phyloP scores from a whole-genome alignment of 352 stramenopile genomes.

The Chrysophaeum taylorii region DNA sequence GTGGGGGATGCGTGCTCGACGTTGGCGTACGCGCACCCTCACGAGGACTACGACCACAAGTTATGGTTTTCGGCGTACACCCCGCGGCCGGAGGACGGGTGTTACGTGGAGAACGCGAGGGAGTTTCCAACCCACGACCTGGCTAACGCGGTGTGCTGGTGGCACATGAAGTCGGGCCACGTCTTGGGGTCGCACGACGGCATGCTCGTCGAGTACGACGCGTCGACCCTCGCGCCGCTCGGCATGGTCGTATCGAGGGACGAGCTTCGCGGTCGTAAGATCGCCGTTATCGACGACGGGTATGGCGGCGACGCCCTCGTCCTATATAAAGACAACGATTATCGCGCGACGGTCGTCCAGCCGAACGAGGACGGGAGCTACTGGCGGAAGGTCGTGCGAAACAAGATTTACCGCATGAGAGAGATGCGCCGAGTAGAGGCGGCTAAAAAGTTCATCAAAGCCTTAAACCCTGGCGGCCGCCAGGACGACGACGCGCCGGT shows the following conservation, averaged over 20 bases:
- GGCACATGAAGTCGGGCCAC: slow-evolving; percentile 37
- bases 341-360: slow-evolving; percentile 24
- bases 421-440: slow-evolving; percentile 32
- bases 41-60: slow-evolving; percentile 39
- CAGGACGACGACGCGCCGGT: background rate
- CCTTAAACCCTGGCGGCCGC: slow-evolving; percentile 4
- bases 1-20: background rate
- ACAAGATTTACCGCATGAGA: slow-evolving; percentile 32
- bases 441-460: slow-evolving; percentile 22
- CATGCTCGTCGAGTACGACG: slow-evolving; percentile 38
- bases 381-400: slow-evolving; percentile 33
- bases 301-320: slow-evolving; percentile 31
- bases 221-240: slow-evolving; percentile 30
- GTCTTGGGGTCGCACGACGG: slow-evolving; percentile 42
- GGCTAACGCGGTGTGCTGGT: slow-evolving; percentile 33
- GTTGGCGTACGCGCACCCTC: slow-evolving; percentile 30
- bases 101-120: slow-evolving; percentile 33
- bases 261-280: slow-evolving; percentile 28
- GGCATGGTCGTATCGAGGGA: slow-evolving; percentile 35
- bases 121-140: background rate
- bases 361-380: slow-evolving; percentile 39
- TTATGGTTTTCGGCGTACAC: slow-evolving; percentile 38
- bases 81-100: slow-evolving; percentile 39
- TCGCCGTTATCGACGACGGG: slow-evolving; percentile 17
- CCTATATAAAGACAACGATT: slow-evolving; percentile 6